Evolutionary conservation across 352 stramenopile species (phyloP).

Genomic region (Pythium folliculosum): DNA sequence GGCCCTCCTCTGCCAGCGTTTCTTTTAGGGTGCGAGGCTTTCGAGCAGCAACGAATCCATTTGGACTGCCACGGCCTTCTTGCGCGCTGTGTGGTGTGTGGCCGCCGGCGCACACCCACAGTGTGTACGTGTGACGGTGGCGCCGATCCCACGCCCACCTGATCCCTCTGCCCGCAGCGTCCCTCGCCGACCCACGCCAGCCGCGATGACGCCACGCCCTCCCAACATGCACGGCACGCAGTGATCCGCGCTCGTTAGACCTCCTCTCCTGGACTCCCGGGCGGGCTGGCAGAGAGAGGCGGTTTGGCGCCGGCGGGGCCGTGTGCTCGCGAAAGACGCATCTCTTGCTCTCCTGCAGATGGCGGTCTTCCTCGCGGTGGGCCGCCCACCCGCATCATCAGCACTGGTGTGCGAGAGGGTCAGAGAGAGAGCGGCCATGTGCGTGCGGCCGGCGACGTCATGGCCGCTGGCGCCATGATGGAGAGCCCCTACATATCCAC

Average conservation of each 20-base stretch:
- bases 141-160: constrained; percentile 14
- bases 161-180: constrained; percentile 2
- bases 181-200: neutral
- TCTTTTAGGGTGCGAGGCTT: neutral
- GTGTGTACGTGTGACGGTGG: neutral
- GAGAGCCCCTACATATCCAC: too few relatives aligned
- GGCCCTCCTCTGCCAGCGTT: neutral
- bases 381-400: too few relatives aligned
- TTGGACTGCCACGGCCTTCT: neutral
- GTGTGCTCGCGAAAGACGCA: too few relatives aligned
- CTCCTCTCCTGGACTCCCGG: neutral
- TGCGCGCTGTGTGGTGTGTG: too few relatives aligned
- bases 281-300: constrained; percentile 3
- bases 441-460: too few relatives aligned
- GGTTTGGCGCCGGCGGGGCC: neutral
- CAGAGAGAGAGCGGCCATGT: too few relatives aligned
- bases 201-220: neutral
- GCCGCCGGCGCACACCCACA: neutral
- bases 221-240: too few relatives aligned
- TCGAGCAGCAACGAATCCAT: neutral
- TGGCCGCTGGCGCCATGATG: too few relatives aligned
- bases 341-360: neutral
- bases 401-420: too few relatives aligned
- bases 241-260: neutral
- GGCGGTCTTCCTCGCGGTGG: too few relatives aligned